Base-by-base conservation (phyloP, 768 basidiomycete genomes). In the Strobilomyces confusus region DNA sequence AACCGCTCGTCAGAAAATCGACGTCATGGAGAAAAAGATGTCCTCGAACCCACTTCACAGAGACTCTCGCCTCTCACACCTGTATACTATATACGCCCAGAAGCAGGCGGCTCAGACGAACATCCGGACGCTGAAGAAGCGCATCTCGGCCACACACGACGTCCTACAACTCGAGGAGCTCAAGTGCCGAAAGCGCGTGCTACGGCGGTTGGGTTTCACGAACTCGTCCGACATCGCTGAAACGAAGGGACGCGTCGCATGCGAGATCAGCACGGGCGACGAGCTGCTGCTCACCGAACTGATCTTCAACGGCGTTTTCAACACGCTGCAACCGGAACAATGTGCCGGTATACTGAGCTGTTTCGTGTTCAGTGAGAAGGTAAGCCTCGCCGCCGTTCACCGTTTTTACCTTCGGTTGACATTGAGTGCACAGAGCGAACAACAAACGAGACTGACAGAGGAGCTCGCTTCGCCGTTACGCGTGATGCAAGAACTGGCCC, bases 351-450 rank as follows among this genome's bases (percentile, higher is more conserved):
- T 99, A n/a, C 75, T 98, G 15, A 95, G 93, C 63, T 98, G 95
- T 66, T 99, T 99, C 66, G 97, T 99, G 32, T 98, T 98, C 71
- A 81, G 86, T 4, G 97, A 99, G 70, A 98, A 98, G 84, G 95
- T 89, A 51, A 22, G 75, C 56, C 73, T 55, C 14, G 14, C 15
- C 13, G 5, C 30, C 22, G 2, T 5, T 23, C 29, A 17, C 20
- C 61, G 52, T 20, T 5, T 15, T 20, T n/a, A n/a, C n/a, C 48
- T 3, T 51, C 49, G 30, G 36, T 33, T 52, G 45, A 54, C 19
- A 52, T 15, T 5, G 4, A 8, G 8, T 14, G 4, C 32, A 19
- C 62, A 94, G 92, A 93, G 89, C 65, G 92, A 95, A 62, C 87
- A 92, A 63, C 73, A 76, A 26, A 88, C 86, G 7, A 90, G 87